phyloP scores from a whole-genome alignment of 2,329 filamentous ascomycete species.

The Hypoxylon sp. region DNA sequence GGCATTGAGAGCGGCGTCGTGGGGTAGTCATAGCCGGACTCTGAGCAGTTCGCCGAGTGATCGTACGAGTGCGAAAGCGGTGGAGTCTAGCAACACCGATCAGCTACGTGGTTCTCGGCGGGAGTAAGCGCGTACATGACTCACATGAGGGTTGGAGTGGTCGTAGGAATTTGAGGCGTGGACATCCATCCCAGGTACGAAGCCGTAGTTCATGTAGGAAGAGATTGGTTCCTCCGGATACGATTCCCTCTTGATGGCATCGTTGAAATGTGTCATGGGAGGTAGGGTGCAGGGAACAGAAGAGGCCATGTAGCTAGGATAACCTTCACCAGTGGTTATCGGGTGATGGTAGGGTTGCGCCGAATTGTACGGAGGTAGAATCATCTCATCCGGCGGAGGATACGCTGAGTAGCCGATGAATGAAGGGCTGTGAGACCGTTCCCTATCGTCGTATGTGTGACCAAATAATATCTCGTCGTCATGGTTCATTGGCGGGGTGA shows the following conservation, averaged over 20 bases:
- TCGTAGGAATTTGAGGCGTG: constrained; percentile 74
- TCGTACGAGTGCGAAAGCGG: constrained; percentile 82
- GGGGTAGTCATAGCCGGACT: constrained; percentile 75
- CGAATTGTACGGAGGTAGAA: constrained; percentile 72
- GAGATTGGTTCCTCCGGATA: constrained; percentile 72
- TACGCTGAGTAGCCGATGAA: constrained; percentile 78
- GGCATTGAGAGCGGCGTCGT: constrained; percentile 82
- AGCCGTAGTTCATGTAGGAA: constrained; percentile 77
- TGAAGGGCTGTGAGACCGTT: constrained; percentile 78
- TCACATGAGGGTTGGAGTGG: constrained; percentile 81
- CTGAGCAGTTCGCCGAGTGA: constrained; percentile 74
- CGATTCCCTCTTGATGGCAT: constrained; percentile 76
- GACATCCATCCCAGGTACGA: constrained; percentile 75
- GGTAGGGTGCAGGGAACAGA: constrained; percentile 73
- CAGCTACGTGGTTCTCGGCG: constrained; percentile 64
- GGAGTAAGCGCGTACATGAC: constrained; percentile 66
- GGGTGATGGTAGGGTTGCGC: constrained; percentile 66
- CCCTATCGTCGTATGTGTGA: constrained; percentile 72
- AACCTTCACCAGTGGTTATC: constrained; percentile 66
- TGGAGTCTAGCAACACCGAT: constrained; percentile 75
- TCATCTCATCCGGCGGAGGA: constrained; percentile 74
- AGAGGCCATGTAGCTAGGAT: constrained; percentile 70
- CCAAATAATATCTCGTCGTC: constrained; percentile 78
- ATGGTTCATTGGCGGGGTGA: constrained; percentile 72
- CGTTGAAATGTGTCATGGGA: constrained; percentile 74